These are phyloP conservation scores for Sodiomyces alkalinus DNA, from an alignment of 2,329 filamentous ascomycete species.

Conservation along the genomic window DNA sequence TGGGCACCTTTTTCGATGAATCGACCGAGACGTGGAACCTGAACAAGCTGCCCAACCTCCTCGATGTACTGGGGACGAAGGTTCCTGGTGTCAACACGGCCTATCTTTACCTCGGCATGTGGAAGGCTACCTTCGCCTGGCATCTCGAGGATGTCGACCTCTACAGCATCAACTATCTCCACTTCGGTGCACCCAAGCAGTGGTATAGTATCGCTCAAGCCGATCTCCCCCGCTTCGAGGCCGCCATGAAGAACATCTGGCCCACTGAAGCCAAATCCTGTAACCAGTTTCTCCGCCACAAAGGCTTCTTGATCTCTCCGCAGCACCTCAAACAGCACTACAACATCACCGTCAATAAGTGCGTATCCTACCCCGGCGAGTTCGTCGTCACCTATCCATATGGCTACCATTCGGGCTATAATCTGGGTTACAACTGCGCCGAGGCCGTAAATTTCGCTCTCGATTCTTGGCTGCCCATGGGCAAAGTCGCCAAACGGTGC, in stretches of 20 bases:
- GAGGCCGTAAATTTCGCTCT: constrained; percentile 98
- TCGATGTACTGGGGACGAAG: constrained; percentile 88
- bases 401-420: constrained; percentile 96
- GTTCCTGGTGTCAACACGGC: constrained; percentile 96
- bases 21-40: constrained; percentile 79
- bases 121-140: constrained; percentile 99
- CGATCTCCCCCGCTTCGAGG: constrained; percentile 83
- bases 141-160: constrained; percentile 96
- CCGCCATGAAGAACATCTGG: constrained; percentile 92
- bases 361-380: constrained; percentile 90
- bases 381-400: constrained; percentile 98
- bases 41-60: constrained; percentile 80
- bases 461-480: constrained; percentile 89
- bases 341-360: constrained; percentile 90
- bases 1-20: constrained; percentile 86
- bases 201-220: constrained; percentile 99
- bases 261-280: constrained; percentile 90
- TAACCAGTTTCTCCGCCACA: constrained; percentile 90
- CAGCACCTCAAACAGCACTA: constrained; percentile 74
- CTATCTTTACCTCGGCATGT: constrained; percentile 97
- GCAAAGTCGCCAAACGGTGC: constrained; percentile 90
- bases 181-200: constrained; percentile 96
- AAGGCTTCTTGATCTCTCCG: constrained; percentile 92
- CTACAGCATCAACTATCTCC: constrained; percentile 99
- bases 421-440: constrained; percentile 95